Evolutionary conservation across 2,329 filamentous ascomycete species (phyloP).

Genomic region (Zalaria obscura): DNA sequence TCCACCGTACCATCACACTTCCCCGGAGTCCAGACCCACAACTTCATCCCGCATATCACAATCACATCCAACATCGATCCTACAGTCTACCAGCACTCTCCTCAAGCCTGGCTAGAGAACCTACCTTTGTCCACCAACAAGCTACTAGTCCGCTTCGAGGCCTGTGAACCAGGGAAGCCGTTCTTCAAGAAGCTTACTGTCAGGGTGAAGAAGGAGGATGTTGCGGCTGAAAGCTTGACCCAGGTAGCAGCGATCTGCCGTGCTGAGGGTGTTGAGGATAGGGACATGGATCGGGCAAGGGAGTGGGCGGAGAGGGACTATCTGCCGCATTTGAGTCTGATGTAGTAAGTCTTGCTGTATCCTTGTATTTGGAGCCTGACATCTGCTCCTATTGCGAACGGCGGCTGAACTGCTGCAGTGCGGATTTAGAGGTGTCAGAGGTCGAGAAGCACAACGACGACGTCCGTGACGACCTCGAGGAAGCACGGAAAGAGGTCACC

Average conservation of each 20-base stretch:
- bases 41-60: slow-evolving; percentile 28
- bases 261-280: slow-evolving; percentile 13
- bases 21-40: slow-evolving; percentile 11
- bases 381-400: too few species aligned
- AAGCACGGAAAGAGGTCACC: too few species aligned
- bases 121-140: slow-evolving; percentile 11
- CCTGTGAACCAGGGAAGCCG: slow-evolving; percentile 18
- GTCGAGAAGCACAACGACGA: slow-evolving; percentile 10
- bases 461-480: slow-evolving; percentile 10
- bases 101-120: slow-evolving; percentile 23
- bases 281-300: slow-evolving; percentile 11
- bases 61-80: slow-evolving; percentile 22
- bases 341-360: slow-evolving; percentile 22
- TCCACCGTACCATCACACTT: slow-evolving; percentile 18
- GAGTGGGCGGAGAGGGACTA: slow-evolving; percentile 20
- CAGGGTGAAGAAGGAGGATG: slow-evolving; percentile 16
- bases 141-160: slow-evolving; percentile 15
- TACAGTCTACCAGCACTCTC: slow-evolving; percentile 9
- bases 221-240: slow-evolving; percentile 9
- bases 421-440: slow-evolving; percentile 6
- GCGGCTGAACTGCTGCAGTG: slow-evolving; percentile 3
- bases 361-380: not conserved
- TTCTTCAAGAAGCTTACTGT: slow-evolving; percentile 26
- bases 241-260: slow-evolving; percentile 17
- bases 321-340: slow-evolving; percentile 24